Conservation (phyloP, 495 filamentous ascomycete genomes). For the Aspergillus avenaceus region DNA sequence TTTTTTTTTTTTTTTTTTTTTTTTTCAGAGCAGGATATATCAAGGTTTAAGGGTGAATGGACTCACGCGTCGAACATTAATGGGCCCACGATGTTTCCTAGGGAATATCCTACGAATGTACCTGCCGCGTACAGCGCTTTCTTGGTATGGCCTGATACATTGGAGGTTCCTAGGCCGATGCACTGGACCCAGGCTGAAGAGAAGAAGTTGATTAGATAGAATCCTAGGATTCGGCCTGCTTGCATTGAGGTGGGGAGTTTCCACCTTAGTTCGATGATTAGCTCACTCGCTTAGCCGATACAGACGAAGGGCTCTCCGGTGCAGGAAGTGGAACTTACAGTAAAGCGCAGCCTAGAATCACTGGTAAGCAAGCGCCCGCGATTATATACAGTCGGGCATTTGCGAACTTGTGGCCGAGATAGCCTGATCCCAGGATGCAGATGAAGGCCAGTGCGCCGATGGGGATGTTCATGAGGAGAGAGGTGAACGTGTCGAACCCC, state of each 20-base stretch:
- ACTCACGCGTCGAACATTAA: too few relatives aligned
- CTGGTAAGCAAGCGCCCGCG: constrained; percentile 2
- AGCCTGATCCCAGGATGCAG: constrained; percentile 5
- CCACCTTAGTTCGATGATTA: constrained; percentile 4
- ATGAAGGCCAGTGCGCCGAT: constrained; percentile 6
- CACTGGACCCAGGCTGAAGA: constrained; percentile 8
- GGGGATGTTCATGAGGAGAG: constrained; percentile 6
- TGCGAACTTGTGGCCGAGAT: constrained; percentile 4
- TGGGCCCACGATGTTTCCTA: constrained; percentile 11
- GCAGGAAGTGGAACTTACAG: too few relatives aligned
- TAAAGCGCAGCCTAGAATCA: constrained; percentile 8
- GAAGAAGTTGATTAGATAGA: constrained; percentile 12
- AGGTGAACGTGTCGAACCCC: constrained; percentile 8
- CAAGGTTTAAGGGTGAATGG: too few relatives aligned
- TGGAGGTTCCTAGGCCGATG: constrained; percentile 5
- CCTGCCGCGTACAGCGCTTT: constrained; percentile 6
- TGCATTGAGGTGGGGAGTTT: constrained; percentile 1
- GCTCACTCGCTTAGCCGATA: too few relatives aligned
- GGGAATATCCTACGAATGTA: constrained; percentile 1
- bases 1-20: too few relatives aligned
- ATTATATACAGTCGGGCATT: constrained; percentile 6
- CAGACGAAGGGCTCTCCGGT: too few relatives aligned
- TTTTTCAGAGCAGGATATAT: too few relatives aligned
- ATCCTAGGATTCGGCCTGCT: constrained; percentile 4
- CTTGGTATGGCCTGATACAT: constrained; percentile 7